Percentiles rank a stretch among this genome's conserved stretches.
Evolutionary conservation across 345 rosid genomes (phyloP).

Genomic region (Odontarrhena argentea): DNA sequence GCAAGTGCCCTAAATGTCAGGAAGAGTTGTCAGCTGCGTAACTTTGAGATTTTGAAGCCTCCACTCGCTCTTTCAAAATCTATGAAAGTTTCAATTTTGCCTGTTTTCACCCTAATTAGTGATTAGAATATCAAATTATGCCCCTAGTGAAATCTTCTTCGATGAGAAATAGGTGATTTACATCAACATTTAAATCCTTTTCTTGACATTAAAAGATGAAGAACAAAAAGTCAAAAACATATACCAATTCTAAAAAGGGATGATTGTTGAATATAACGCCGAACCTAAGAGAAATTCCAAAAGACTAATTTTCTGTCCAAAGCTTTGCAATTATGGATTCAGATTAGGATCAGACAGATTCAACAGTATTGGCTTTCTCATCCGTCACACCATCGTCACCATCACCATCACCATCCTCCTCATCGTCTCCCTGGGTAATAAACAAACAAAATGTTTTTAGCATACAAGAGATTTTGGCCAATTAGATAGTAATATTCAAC

Average conservation of each 20-base stretch:
- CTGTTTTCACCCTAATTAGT: not conserved
- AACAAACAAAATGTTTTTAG: conserved; percentile 1
- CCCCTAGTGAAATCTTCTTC: too few species aligned
- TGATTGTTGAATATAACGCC: conserved; percentile 6
- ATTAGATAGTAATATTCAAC: not conserved
- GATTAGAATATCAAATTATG: not conserved
- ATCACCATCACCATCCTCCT: conserved; percentile 45
- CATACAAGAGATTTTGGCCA: not conserved
- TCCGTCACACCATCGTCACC: conserved; percentile 40
- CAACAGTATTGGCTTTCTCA: conserved; percentile 32
- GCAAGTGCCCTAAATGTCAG: conserved; percentile 70
- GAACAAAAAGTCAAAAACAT: not conserved
- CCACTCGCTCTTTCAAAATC: too few species aligned
- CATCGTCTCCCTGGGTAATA: conserved; percentile 41
- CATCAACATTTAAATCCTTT: not conserved
- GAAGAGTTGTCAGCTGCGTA: conserved; percentile 40
- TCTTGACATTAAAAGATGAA: conserved; percentile 5
- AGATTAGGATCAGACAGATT: conserved; percentile 25
- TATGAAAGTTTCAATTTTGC: conserved; percentile 13
- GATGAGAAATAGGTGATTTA: not conserved
- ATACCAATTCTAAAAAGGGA: conserved; percentile 4
- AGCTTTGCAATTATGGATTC: conserved; percentile 1
- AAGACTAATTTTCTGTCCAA: not conserved
- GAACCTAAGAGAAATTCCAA: conserved; percentile 13
- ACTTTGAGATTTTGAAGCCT: conserved; percentile 12